Percentiles rank a stretch among this genome's conserved stretches.
Evolutionary conservation across 164 flowering plant species (phyloP).

Genomic region (Vitis rupestris): DNA sequence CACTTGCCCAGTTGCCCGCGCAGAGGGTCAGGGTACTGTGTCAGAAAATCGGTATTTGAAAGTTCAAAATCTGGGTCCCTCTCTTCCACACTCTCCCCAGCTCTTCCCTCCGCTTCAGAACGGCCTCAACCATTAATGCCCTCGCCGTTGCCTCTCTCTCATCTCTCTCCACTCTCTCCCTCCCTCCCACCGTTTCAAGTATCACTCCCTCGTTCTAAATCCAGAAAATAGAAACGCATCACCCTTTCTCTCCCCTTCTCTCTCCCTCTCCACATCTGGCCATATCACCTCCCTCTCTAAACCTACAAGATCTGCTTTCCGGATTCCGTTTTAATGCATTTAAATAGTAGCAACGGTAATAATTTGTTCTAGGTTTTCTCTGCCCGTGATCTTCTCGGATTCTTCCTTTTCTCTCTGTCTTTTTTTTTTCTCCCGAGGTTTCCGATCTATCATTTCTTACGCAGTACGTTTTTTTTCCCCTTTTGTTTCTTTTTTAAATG

Average conservation of each 20-base stretch:
- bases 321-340: not conserved
- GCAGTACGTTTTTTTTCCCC: not conserved
- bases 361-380: not conserved
- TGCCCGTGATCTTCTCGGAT: conserved; percentile 17
- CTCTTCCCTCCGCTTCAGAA: conserved; percentile 3
- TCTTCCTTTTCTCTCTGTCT: conserved; percentile 2
- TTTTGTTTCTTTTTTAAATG: not conserved
- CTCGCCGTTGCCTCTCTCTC: not conserved
- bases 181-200: not conserved
- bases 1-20: conserved; percentile 15
- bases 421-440: conserved; percentile 12
- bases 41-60: conserved; percentile 20
- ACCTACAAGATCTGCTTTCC: too few relatives aligned
- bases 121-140: conserved; percentile 1
- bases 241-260: conserved; percentile 5
- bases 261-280: not conserved
- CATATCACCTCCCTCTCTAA: too few relatives aligned
- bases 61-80: conserved; percentile 21
- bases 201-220: not conserved
- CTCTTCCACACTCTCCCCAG: not conserved
- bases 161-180: conserved; percentile 1
- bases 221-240: too few relatives aligned
- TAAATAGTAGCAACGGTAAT: not conserved
- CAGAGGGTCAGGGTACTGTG: not conserved
- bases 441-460: conserved; percentile 19